These are phyloP conservation scores for Rubroboletus satanas DNA, from an alignment of 768 basidiomycete species.

Conservation along the genomic window DNA sequence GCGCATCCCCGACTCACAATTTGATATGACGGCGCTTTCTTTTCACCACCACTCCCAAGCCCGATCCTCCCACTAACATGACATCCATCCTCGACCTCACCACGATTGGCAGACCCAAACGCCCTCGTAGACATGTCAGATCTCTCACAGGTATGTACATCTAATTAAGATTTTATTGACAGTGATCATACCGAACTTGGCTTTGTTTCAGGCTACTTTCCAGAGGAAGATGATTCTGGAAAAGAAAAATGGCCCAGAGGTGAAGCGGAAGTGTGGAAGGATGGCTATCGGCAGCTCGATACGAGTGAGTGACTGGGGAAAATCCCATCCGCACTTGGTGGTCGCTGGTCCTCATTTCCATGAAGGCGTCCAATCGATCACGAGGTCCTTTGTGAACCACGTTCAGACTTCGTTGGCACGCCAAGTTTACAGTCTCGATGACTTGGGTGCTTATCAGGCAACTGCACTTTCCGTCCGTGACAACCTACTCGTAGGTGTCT, in stretches of 20 bases:
- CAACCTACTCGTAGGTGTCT: constrained; percentile 64
- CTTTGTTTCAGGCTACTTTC: constrained; percentile 59
- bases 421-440: constrained; percentile 84
- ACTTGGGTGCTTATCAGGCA: constrained; percentile 89
- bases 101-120: constrained; percentile 55
- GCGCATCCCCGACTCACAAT: background rate
- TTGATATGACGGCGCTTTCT: background rate
- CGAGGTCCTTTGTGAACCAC: constrained; percentile 74
- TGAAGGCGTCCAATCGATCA: constrained; percentile 58
- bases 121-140: constrained; percentile 60
- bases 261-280: constrained; percentile 73
- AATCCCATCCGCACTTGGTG: background rate
- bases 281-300: constrained; percentile 53
- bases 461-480: constrained; percentile 85
- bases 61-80: constrained; percentile 34
- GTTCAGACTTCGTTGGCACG: constrained; percentile 88
- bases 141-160: constrained; percentile 53
- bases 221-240: constrained; percentile 70
- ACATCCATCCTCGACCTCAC: constrained; percentile 64
- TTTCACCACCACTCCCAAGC: background rate
- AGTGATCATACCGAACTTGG: background rate
- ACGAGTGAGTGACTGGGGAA: constrained; percentile 38
- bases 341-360: constrained; percentile 1
- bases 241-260: constrained; percentile 85
- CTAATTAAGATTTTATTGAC: background rate